Base-by-base conservation (phyloP, 495 filamentous ascomycete genomes). In the Penicillium arizonense region DNA sequence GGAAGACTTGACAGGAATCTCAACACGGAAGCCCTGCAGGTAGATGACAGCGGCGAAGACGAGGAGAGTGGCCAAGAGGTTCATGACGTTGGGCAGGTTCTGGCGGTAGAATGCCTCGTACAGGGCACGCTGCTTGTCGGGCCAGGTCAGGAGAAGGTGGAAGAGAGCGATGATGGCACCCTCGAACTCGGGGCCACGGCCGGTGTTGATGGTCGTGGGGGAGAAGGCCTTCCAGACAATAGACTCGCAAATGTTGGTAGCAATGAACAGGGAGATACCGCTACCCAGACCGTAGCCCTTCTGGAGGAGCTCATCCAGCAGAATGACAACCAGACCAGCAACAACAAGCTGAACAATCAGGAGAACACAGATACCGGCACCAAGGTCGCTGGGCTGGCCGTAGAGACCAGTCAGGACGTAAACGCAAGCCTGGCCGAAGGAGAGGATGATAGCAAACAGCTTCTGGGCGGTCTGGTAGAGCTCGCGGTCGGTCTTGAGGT, bases 181-280 rank as follows among this genome's bases (percentile, higher is more conserved):
- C 79, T 99, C 95, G 70, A 97, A 99, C 75, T 99, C 95, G 63
- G 95, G 95, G 46, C 95, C 95, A 80, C 95, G 90, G 55, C 95
- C 95, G 52, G 95, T 97, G 81, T 99, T 99, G 77, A 99, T 96
- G 67, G 94, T 97, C 13, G 95, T 99, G 24, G 95, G 95, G 47
- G 91, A 96, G 80, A 97, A 97, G 16, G 95, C 95, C 81, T 96
- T 96, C 95, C 95, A 99, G 72, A 99, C 86, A 70, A 99, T 99
- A 32, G 91, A 96, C 77, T 99, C 95, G 87, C 95, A 99, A 77
- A 99, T 97, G 83, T 97, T 97, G 79, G 95, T 99, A 49, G 95
- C 95, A 69, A 99, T 99, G 84, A 99, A 99, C 49, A 99, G 87
- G 39, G 91, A 96, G 72, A 99, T 99, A 76, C 95, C 95, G 70